Conservation (phyloP, 345 rosid species). For the Salix koriyanagi region DNA sequence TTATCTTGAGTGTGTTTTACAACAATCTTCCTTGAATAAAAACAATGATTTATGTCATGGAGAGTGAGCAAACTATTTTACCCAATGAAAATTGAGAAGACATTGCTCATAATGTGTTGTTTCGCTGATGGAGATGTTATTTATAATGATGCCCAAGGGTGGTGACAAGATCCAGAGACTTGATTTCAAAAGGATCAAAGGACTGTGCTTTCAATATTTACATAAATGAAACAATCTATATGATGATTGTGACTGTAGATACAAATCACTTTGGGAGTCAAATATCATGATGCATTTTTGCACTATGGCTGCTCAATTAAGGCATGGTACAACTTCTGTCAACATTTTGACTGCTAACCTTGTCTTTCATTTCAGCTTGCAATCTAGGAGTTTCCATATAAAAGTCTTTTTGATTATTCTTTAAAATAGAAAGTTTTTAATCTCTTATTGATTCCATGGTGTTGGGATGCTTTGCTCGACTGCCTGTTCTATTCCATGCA, state of each 20-base stretch:
- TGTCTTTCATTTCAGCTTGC: not conserved
- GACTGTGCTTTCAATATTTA: not conserved
- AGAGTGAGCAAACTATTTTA: not conserved
- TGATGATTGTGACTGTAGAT: not conserved
- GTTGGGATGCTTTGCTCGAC: slow-evolving; percentile 1
- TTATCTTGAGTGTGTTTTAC: not conserved
- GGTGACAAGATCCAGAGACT: not conserved
- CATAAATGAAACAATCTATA: not conserved
- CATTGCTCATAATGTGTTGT: not conserved
- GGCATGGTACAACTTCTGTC: not conserved
- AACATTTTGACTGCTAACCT: not conserved
- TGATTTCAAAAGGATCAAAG: not conserved
- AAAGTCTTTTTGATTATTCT: not conserved
- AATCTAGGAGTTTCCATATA: not conserved
- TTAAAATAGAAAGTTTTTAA: not conserved
- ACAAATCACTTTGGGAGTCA: not conserved
- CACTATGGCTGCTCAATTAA: not conserved
- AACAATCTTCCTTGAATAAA: not conserved
- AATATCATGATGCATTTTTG: not conserved
- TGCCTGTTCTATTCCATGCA: not conserved
- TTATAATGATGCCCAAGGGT: not conserved
- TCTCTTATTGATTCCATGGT: not conserved
- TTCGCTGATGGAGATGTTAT: not conserved
- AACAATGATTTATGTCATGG: not conserved
- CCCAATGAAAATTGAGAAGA: not conserved